A percentile compares a stretch with the other conserved stretches of the same genome.
Evolutionary conservation across 2,329 filamentous ascomycete genomes (phyloP).

Genomic region (Sarocladiaceae sp.): DNA sequence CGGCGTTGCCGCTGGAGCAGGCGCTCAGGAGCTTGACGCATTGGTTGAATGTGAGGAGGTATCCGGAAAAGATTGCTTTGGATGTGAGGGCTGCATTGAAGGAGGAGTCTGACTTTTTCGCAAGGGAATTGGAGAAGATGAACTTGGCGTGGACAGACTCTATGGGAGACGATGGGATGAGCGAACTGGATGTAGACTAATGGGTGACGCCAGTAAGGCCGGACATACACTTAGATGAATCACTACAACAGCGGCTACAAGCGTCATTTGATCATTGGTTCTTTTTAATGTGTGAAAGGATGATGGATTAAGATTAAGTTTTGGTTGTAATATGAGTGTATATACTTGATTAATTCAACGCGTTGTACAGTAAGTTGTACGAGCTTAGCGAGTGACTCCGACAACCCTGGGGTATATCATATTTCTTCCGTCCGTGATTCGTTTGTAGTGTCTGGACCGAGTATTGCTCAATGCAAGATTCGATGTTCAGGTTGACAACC

Average conservation of each 20-base stretch:
- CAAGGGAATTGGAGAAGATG: constrained; percentile 70
- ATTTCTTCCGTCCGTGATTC: background rate
- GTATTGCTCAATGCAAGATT: no score
- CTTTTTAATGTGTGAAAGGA: no score
- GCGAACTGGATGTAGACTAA: constrained; percentile 6
- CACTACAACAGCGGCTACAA: no score
- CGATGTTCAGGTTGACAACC: background rate
- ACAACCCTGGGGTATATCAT: background rate
- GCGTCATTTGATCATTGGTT: no score
- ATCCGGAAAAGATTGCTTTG: constrained; percentile 70
- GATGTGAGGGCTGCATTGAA: constrained; percentile 55
- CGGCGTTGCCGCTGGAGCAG: constrained; percentile 87
- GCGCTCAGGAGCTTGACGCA: constrained; percentile 84
- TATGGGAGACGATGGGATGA: constrained; percentile 27
- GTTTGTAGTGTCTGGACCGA: background rate
- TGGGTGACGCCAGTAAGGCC: no score
- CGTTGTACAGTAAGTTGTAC: background rate
- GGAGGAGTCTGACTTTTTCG: constrained; percentile 77
- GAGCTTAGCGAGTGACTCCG: background rate
- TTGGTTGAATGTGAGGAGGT: constrained; percentile 85
- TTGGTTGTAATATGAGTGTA: no score
- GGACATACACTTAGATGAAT: no score
- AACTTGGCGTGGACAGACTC: constrained; percentile 48
- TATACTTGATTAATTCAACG: no score
- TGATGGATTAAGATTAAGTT: no score